Base-by-base conservation (phyloP, 371 early-diverging fungal genomes). In the Gilbertella persicaria region DNA sequence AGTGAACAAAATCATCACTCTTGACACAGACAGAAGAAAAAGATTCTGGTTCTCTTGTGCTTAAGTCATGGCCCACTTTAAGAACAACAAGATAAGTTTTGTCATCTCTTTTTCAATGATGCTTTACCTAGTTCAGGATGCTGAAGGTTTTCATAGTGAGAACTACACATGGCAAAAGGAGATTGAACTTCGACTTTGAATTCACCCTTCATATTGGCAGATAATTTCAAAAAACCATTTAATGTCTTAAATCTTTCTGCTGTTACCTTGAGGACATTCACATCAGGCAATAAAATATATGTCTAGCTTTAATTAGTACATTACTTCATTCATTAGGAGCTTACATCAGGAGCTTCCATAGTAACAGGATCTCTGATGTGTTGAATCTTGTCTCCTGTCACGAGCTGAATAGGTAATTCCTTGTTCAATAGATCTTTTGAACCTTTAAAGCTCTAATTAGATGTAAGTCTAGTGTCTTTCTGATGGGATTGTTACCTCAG, bases 171-270 rank as follows among this genome's bases (percentile, higher is more conserved):
- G 3, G 76, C 77, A 16, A 69, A 45, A 14, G 78, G 73, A 14
- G 69, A 71, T 21, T 76, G 68, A 0, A 78, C 67, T 19, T 53
- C 40, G 38, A 84, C 46, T 25, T 64, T 69, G 46, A 84, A 75
- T 16, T 68, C 71, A 13, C 84, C 84, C 14, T 51, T 53, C 81
- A 82, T 79, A 53, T 86, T 86, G 25, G 82, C 84, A 7, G 78
- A 63, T 8, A 86, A 33, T 1, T 60, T 67, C n/a, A 83, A 14
- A 23, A 58, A 71, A n/a, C 70, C 67, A 19, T 70, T 53, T 9
- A 84, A 44, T 6, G 70, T 48, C 43, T 75, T 80, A 20, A 83
- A 59, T 9, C 80, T 58, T 17, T 78, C 78, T 16, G 75, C 74
- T 36, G 74, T 62, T 1, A 54, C 60, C 52, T 67, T 64, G 6